Evolutionary conservation across 345 rosid genomes (phyloP), one percentile per base, ranked within the genome.

Genomic region (Eucalyptus pauciflora): DNA sequence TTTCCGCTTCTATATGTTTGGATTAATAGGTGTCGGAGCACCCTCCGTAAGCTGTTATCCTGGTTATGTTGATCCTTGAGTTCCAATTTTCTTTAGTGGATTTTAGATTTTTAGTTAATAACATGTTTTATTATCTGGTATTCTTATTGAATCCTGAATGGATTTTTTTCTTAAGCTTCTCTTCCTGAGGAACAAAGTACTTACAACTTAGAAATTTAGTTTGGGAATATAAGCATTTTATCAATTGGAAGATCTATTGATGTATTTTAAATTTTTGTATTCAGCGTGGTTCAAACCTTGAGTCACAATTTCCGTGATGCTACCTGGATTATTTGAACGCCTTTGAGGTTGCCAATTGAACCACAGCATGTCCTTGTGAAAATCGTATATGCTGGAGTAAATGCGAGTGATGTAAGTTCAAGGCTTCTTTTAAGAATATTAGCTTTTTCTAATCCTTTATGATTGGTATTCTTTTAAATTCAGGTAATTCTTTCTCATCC

Each of bases 401-500:
- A 98, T 92, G 99, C 99, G n/a, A 98, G 99, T 92, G 99, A 98
- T 94, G 99, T 98, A 98, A 96, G 99, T 95, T 91, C 69, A 50
- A 56, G n/a, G 33, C 45, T 49, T 90, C 90, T 85, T 86, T 49
- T 88, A 83, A 91, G 88, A 79, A 56, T 17, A 13, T 83, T 17
- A 85, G 56, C 43, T 69, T 89, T 46, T 18, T 50, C 54, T 45
- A 31, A 48, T 46, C 56, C 54, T 85, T 85, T 85, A 76, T 76
- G 83, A 76, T 11, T 20, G 14, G 14, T 20, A 18, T 76, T 37
- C 27, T 76, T 20, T 76, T 5, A 76, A 37, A 5, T 76, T 37
- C 4, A 37, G 46, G 48, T 37, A 17, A 76, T 37, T 41, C 83
- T 76, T 76, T 18, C 14, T 76, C 83, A 20, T 76, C 48, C 48